A percentile compares a stretch with the other conserved stretches of the same genome.
Evolutionary conservation across 257 asterid genomes (phyloP).

Genomic region (Lycium barbarum): DNA sequence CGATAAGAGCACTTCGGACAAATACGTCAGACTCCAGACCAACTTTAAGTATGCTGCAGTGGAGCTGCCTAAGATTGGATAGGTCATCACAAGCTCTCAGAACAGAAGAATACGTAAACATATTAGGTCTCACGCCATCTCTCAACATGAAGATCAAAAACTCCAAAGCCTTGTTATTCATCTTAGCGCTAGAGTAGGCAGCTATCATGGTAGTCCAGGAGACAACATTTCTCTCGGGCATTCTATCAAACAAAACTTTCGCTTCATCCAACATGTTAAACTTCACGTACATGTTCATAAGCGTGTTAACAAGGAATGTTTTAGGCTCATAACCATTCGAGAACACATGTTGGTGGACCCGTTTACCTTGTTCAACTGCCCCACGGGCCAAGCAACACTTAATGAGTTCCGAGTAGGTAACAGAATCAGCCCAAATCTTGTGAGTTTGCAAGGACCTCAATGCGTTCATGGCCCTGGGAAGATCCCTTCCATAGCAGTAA

Average conservation of each 20-base stretch:
- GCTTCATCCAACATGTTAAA: constrained; percentile 75
- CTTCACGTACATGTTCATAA: constrained; percentile 81
- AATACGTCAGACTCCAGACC: constrained; percentile 89
- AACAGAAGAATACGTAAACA: constrained; percentile 90
- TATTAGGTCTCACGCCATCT: constrained; percentile 78
- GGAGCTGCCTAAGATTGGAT: constrained; percentile 59
- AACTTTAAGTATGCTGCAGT: constrained; percentile 69
- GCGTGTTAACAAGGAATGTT: constrained; percentile 68
- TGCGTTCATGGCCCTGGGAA: constrained; percentile 68
- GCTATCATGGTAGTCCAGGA: constrained; percentile 88
- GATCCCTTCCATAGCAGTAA: constrained; percentile 68
- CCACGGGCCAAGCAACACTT: constrained; percentile 76
- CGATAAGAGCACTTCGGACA: constrained; percentile 86
- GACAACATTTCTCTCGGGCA: constrained; percentile 69
- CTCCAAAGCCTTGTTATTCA: constrained; percentile 58
- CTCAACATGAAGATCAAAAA: constrained; percentile 76
- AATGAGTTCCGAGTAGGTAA: constrained; percentile 77
- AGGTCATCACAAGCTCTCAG: constrained; percentile 74
- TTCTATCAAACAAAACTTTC: constrained; percentile 62
- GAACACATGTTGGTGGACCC: constrained; percentile 68
- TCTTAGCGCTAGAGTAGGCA: constrained; percentile 56
- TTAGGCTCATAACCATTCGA: constrained; percentile 79
- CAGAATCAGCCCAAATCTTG: constrained; percentile 66
- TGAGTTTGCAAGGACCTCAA: constrained; percentile 64
- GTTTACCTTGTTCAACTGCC: constrained; percentile 65